These are phyloP conservation scores for Stephanodiscus triporus DNA, from an alignment of 108 stramenopile species.

Conservation along the genomic window DNA sequence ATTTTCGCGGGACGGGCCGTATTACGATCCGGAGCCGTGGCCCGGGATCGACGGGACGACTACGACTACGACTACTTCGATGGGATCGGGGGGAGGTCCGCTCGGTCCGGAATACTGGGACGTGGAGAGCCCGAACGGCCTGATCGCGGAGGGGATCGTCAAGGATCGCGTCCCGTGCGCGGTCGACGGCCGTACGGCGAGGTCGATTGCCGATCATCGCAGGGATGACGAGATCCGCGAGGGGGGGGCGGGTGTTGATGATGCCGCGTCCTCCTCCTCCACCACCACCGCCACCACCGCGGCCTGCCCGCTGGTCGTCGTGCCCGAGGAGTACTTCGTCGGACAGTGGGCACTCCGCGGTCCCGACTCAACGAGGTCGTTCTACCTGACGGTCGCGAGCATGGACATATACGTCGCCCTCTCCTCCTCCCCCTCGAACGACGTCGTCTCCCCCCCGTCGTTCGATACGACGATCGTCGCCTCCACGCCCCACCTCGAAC, in stretches of 20 bases:
- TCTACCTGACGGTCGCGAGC: constrained; percentile 28
- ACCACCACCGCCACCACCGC: no score
- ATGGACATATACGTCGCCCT: neutral
- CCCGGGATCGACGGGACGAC: neutral
- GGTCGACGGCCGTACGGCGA: neutral
- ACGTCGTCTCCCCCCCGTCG: neutral
- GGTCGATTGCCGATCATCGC: neutral
- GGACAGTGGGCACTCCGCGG: constrained; percentile 4
- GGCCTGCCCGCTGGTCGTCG: constrained; percentile 10
- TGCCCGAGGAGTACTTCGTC: constrained; percentile 21
- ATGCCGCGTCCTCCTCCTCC: no score
- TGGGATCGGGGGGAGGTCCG: neutral
- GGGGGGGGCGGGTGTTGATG: neutral
- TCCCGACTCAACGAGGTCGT: constrained; percentile 1
- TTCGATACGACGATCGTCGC: neutral
- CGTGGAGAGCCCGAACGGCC: neutral
- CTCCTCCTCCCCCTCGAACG: neutral
- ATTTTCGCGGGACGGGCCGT: constrained; percentile 12
- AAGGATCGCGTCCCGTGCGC: neutral
- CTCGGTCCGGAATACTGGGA: neutral
- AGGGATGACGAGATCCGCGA: constrained; percentile 2
- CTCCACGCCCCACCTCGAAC: constrained; percentile 18
- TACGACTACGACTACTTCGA: neutral
- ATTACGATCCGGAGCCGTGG: neutral
- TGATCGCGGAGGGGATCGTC: neutral